phyloP scores from a whole-genome alignment of 352 stramenopile genomes.

The Detonula confervacea region DNA sequence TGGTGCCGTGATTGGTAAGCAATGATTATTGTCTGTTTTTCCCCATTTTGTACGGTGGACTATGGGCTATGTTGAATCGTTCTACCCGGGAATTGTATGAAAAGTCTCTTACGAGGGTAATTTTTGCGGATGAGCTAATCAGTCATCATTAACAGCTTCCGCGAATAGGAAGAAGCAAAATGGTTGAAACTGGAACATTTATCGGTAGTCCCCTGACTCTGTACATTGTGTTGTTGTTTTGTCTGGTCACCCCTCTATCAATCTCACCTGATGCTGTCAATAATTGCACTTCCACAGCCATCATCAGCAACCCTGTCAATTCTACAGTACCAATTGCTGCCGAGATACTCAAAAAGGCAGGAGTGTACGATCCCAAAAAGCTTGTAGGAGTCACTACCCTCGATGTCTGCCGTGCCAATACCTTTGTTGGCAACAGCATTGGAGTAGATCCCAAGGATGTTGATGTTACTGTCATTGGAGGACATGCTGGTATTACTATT shows the following conservation, averaged over 20 bases:
- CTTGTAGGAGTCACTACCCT: conserved; percentile 98
- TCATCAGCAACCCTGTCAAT: conserved; percentile 99
- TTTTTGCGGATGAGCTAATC: no score
- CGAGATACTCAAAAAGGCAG: conserved; percentile 96
- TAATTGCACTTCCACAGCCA: no score
- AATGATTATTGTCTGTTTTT: neutral
- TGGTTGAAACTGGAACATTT: no score
- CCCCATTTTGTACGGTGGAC: conserved; percentile 87
- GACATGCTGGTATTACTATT: conserved; percentile 99
- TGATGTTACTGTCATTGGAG: conserved; percentile 95
- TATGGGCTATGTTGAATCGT: no score
- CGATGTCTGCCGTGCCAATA: conserved; percentile 97
- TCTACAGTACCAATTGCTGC: conserved; percentile 99
- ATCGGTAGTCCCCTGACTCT: no score
- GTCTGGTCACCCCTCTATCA: neutral
- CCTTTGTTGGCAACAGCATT: conserved; percentile 91
- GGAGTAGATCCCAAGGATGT: conserved; percentile 82
- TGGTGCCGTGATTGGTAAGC: conserved; percentile 87
- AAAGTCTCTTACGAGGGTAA: no score
- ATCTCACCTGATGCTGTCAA: neutral
- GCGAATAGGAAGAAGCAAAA: no score
- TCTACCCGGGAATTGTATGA: no score
- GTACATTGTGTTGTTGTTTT: no score
- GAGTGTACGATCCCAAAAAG: conserved; percentile 96
- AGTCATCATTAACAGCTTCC: no score